Percentiles rank a stretch among this genome's conserved stretches.
Evolutionary conservation across 306 rosid genomes (phyloP).

Genomic region (Macrotyloma uniflorum): DNA sequence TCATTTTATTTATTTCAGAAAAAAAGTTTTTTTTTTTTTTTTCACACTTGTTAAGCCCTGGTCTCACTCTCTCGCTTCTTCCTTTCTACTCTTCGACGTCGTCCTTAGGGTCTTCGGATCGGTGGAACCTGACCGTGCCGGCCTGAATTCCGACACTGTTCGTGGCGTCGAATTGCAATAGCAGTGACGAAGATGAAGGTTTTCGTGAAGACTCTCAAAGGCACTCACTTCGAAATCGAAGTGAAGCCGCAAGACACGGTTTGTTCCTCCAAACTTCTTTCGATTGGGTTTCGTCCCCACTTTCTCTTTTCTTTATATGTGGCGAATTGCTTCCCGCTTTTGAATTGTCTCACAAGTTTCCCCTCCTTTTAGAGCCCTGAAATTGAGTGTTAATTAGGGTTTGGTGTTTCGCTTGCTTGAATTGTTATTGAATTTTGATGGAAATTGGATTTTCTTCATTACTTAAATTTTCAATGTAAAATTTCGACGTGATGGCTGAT

Average conservation of each 20-base stretch:
- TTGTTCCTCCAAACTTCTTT: not conserved
- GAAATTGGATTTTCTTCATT: not conserved
- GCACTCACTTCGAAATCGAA: slow-evolving; percentile 86
- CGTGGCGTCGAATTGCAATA: slow-evolving; percentile 34
- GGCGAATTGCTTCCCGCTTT: not conserved
- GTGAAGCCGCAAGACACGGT: slow-evolving; percentile 79
- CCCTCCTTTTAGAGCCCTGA: not conserved
- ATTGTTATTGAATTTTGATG: slow-evolving; percentile 36
- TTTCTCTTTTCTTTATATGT: not conserved
- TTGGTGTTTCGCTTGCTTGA: slow-evolving; percentile 4
- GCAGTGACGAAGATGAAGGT: slow-evolving; percentile 67
- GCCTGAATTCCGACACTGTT: slow-evolving; percentile 37
- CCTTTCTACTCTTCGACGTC: slow-evolving; percentile 8
- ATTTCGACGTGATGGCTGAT: not conserved
- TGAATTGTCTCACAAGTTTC: slow-evolving; percentile 18
- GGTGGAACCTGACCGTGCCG: slow-evolving; percentile 37
- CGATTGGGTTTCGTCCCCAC: not conserved
- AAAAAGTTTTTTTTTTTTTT: not conserved
- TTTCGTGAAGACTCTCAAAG: slow-evolving; percentile 88
- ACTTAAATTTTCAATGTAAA: not conserved
- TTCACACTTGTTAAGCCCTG: slow-evolving; percentile 42
- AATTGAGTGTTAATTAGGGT: slow-evolving; percentile 53
- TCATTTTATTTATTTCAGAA: slow-evolving; percentile 5
- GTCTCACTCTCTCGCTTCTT: slow-evolving; percentile 31
- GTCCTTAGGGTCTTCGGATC: slow-evolving; percentile 50